phyloP scores from a whole-genome alignment of 1,284 basidiomycete genomes.

The Apiotrichum laibachii region DNA sequence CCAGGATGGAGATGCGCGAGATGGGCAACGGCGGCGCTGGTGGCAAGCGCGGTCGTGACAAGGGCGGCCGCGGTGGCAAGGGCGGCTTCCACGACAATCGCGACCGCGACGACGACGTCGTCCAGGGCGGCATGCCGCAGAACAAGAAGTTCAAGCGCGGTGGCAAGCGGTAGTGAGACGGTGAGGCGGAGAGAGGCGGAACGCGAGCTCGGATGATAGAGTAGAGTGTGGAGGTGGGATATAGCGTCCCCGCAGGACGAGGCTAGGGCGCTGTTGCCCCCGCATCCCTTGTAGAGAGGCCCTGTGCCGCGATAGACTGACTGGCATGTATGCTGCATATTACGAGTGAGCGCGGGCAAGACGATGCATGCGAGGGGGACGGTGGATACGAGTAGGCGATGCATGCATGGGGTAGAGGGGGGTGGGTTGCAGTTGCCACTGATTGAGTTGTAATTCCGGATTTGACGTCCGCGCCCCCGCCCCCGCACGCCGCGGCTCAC shows the following conservation, averaged over 20 bases:
- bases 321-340: not conserved
- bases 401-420: too few species aligned
- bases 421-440: too few species aligned
- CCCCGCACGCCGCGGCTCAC: not conserved
- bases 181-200: not conserved
- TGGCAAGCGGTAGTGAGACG: conserved; percentile 4
- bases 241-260: too few species aligned
- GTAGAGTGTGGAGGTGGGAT: too few species aligned
- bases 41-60: conserved; percentile 59
- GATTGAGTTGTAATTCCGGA: too few species aligned
- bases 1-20: conserved; percentile 66
- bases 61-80: conserved; percentile 53
- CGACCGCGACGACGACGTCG: conserved; percentile 85
- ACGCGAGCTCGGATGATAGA: too few species aligned
- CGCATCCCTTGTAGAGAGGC: not conserved
- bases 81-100: conserved; percentile 65
- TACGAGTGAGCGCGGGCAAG: not conserved
- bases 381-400: too few species aligned
- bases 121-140: conserved; percentile 43
- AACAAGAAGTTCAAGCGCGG: conserved; percentile 43
- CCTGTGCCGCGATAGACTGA: not conserved
- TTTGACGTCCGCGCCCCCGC: too few species aligned
- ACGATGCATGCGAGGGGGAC: too few species aligned
- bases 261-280: too few species aligned
- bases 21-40: conserved; percentile 46